Percentiles rank a stretch among this genome's conserved stretches.
phyloP scores from a whole-genome alignment of 1,284 basidiomycete genomes.

The Pisolithus thermaeus region DNA sequence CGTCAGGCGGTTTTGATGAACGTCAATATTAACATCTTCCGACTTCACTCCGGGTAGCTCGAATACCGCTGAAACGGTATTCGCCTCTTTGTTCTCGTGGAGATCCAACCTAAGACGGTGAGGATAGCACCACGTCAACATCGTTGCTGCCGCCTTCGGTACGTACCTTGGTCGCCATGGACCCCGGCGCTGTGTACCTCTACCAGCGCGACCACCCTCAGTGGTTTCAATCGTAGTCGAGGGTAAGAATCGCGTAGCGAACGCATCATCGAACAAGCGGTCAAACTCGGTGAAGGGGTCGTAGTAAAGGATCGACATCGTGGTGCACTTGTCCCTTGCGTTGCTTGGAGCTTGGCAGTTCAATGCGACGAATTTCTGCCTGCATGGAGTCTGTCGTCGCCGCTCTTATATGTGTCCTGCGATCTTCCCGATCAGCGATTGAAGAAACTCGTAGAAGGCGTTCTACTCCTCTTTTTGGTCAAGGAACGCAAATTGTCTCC shows the following conservation, averaged over 20 bases:
- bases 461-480: no score
- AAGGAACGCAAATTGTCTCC: no score
- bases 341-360: neutral
- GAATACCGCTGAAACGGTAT: slow-evolving; percentile 34
- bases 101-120: slow-evolving; percentile 25
- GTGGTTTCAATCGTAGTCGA: neutral
- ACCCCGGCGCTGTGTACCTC: neutral
- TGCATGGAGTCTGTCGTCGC: neutral
- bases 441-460: no score
- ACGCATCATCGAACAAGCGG: slow-evolving; percentile 39
- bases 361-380: no score
- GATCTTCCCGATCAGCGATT: no score
- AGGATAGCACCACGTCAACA: neutral
- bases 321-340: neutral
- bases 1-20: slow-evolving; percentile 33
- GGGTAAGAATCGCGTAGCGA: slow-evolving; percentile 21
- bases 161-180: neutral
- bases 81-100: slow-evolving; percentile 30
- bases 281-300: slow-evolving; percentile 44
- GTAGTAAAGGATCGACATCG: slow-evolving; percentile 28
- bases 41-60: slow-evolving; percentile 41
- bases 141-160: neutral
- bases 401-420: no score
- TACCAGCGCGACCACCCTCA: neutral
- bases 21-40: slow-evolving; percentile 34